Evolutionary conservation across 1,284 basidiomycete species (phyloP).

Genomic region (Ceratobasidium sp.): DNA sequence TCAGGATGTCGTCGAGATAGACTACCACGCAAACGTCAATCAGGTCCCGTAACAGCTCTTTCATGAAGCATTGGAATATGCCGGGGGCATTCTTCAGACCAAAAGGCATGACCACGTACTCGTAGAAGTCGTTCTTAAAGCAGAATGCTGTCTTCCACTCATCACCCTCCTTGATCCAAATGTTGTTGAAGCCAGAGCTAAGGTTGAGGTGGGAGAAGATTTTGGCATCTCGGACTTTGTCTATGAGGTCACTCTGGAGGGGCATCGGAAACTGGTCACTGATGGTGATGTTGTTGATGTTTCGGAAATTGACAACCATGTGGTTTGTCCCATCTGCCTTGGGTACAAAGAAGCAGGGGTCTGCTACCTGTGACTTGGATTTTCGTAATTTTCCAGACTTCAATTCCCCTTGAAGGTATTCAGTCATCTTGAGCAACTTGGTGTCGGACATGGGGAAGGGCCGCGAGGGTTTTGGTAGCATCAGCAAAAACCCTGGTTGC

Average conservation of each 20-base stretch:
- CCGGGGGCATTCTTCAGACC: no score
- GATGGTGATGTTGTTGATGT: conserved; percentile 30
- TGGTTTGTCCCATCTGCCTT: not conserved
- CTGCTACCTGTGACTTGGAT: not conserved
- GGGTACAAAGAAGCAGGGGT: conserved; percentile 23
- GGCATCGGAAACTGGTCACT: conserved; percentile 19
- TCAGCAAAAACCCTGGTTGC: no score
- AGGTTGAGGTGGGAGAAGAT: conserved; percentile 41
- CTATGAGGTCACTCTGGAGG: not conserved
- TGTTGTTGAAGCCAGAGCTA: conserved; percentile 21
- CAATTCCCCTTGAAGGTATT: not conserved
- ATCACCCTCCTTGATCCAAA: conserved; percentile 32
- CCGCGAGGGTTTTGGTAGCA: not conserved
- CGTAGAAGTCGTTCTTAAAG: no score
- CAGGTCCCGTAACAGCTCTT: conserved; percentile 48
- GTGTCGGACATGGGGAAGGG: not conserved
- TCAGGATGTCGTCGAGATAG: conserved; percentile 46
- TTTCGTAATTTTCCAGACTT: not conserved
- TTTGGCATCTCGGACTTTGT: conserved; percentile 1
- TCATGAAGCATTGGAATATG: no score
- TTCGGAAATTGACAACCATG: conserved; percentile 33
- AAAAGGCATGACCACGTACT: no score
- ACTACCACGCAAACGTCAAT: conserved; percentile 51
- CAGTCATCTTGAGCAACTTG: not conserved
- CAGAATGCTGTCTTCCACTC: not conserved